phyloP scores from a whole-genome alignment of 768 basidiomycete genomes.

The Neoboletus magnificus region DNA sequence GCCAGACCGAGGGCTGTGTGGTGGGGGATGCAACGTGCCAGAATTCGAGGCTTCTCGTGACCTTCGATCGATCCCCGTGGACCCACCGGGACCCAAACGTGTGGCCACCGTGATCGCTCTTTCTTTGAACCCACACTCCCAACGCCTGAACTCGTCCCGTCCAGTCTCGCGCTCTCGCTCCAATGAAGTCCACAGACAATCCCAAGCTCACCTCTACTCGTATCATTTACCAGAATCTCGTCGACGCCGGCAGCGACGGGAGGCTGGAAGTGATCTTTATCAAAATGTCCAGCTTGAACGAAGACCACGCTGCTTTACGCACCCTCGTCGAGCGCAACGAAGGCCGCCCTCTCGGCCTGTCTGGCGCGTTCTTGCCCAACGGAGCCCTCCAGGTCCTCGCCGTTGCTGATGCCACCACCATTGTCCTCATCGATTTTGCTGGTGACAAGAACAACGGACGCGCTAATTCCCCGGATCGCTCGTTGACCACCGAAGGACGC shows the following conservation, averaged over 20 bases:
- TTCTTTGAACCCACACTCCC: conserved; percentile 5
- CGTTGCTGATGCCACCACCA: conserved; percentile 25
- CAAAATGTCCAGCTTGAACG: conserved; percentile 21
- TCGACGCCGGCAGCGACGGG: conserved; percentile 24
- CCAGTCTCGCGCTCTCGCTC: conserved; percentile 1
- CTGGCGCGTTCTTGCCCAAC: conserved; percentile 19
- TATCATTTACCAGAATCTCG: conserved; percentile 26
- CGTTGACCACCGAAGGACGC: conserved; percentile 17
- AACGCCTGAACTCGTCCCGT: background rate
- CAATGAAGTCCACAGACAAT: background rate
- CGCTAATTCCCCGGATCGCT: conserved; percentile 21
- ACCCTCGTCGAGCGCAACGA: conserved; percentile 31
- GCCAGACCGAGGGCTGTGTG: background rate
- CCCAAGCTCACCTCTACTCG: conserved; percentile 10
- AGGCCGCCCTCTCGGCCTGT: conserved; percentile 32
- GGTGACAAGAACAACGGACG: conserved; percentile 33
- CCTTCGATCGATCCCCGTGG: background rate
- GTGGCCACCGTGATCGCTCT: background rate
- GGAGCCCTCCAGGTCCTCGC: conserved; percentile 27
- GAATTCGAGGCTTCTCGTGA: background rate
- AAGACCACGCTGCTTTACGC: conserved; percentile 20
- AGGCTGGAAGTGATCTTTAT: conserved; percentile 13
- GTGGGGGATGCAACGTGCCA: background rate
- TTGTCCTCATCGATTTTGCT: conserved; percentile 28
- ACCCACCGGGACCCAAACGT: background rate